Conservation (phyloP, 495 filamentous ascomycete species). For the Schizothecium vesticola region DNA sequence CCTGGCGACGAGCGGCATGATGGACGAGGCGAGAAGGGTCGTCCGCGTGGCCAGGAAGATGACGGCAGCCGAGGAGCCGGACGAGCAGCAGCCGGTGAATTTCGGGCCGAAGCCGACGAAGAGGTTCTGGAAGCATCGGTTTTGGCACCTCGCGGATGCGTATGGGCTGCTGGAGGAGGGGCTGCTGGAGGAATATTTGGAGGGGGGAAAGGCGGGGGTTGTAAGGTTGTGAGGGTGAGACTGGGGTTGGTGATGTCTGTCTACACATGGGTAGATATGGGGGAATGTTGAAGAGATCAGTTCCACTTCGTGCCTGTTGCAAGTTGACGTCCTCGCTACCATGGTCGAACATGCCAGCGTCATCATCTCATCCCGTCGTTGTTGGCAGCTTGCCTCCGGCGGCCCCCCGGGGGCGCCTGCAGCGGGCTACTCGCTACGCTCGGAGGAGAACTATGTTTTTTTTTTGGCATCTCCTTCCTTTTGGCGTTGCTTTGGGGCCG, state of each 20-base stretch:
- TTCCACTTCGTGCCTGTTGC: not conserved
- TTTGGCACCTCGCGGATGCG: constrained; percentile 37
- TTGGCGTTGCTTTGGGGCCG: not conserved
- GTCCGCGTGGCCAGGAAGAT: constrained; percentile 25
- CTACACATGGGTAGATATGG: not conserved
- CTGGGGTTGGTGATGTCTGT: not conserved
- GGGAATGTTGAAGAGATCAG: not conserved
- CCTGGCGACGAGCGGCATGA: constrained; percentile 40
- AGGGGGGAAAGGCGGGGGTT: not conserved
- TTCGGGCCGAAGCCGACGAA: constrained; percentile 10
- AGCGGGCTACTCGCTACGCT: too few relatives aligned
- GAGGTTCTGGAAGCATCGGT: constrained; percentile 36
- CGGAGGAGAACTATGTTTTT: too few relatives aligned
- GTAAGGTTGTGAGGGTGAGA: not conserved
- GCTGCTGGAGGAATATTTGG: constrained; percentile 5
- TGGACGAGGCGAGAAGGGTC: constrained; percentile 25
- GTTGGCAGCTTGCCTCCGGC: not conserved
- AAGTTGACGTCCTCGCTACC: not conserved
- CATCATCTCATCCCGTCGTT: not conserved
- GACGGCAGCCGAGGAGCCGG: constrained; percentile 23
- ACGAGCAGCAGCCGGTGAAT: constrained; percentile 1
- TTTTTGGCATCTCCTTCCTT: not conserved
- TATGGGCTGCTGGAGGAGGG: constrained; percentile 29
- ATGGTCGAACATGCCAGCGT: not conserved
- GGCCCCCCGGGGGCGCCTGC: too few relatives aligned